phyloP scores from a whole-genome alignment of 495 filamentous ascomycete genomes.

The Collariella sp. region DNA sequence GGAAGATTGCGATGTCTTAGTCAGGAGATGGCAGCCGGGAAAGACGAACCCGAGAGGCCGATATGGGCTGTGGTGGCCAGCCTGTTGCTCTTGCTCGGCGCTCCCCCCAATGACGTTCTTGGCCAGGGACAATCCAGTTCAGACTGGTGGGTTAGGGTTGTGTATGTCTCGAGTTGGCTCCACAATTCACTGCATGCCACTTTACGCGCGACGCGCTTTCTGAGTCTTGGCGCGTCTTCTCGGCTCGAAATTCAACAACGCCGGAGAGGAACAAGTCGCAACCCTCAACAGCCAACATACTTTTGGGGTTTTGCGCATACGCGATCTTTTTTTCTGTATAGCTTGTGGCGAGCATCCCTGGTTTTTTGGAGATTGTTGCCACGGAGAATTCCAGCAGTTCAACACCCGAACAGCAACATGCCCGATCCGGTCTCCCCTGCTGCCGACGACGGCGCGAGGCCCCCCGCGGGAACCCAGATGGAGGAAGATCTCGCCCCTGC shows the following conservation, averaged over 20 bases:
- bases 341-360: too few species aligned
- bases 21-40: neutral
- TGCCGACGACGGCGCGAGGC: neutral
- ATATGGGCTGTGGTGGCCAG: neutral
- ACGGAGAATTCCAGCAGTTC: neutral
- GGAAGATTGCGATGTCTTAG: neutral
- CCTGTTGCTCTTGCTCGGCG: neutral
- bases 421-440: slow-evolving; percentile 13
- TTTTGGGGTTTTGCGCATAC: neutral
- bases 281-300: neutral
- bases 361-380: neutral
- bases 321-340: too few species aligned
- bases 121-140: too few species aligned
- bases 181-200: too few species aligned
- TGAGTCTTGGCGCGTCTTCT: slow-evolving; percentile 7
- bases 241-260: neutral
- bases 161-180: too few species aligned
- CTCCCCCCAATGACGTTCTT: neutral
- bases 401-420: slow-evolving; percentile 5
- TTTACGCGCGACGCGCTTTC: slow-evolving; percentile 10
- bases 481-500: slow-evolving; percentile 1
- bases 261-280: neutral
- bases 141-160: neutral
- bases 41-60: neutral
- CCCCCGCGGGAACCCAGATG: slow-evolving; percentile 6